Evolutionary conservation across 768 basidiomycete species (phyloP).

Genomic region (Trametes maxima): DNA sequence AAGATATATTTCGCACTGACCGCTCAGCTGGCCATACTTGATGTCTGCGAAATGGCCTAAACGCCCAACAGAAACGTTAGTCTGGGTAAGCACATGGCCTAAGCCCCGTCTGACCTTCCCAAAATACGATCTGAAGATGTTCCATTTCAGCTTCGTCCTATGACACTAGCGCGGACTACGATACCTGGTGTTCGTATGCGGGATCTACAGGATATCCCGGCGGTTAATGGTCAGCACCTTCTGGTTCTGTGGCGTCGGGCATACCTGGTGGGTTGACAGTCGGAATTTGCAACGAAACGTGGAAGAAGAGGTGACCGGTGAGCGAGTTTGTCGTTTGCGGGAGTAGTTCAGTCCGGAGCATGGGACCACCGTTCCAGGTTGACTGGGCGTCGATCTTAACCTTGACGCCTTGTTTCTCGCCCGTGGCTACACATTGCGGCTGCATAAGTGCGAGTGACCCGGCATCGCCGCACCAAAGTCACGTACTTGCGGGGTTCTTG

Average conservation of each 20-base stretch:
- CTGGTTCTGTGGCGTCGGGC: not conserved
- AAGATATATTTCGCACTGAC: constrained; percentile 1
- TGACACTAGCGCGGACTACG: not conserved
- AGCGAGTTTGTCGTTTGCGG: constrained; percentile 37
- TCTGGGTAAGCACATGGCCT: not conserved
- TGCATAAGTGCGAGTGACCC: not conserved
- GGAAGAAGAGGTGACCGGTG: constrained; percentile 26
- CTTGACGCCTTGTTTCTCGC: constrained; percentile 36
- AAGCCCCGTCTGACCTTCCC: constrained; percentile 15
- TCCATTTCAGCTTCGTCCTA: not conserved
- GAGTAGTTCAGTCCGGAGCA: constrained; percentile 37
- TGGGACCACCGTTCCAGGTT: constrained; percentile 35
- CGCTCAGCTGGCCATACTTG: constrained; percentile 26
- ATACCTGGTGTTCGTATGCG: constrained; percentile 27
- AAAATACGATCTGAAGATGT: constrained; percentile 25
- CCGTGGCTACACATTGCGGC: constrained; percentile 20
- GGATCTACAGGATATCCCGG: constrained; percentile 14
- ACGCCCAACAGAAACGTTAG: not conserved
- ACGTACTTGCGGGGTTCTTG: constrained; percentile 35
- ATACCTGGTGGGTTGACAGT: constrained; percentile 26
- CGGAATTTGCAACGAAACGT: constrained; percentile 28
- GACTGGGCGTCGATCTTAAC: constrained; percentile 31
- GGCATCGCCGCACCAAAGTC: not conserved
- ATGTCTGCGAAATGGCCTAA: constrained; percentile 27
- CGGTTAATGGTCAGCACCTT: not conserved